Conservation (phyloP, 495 filamentous ascomycete genomes). For the Neurospora sp. region DNA sequence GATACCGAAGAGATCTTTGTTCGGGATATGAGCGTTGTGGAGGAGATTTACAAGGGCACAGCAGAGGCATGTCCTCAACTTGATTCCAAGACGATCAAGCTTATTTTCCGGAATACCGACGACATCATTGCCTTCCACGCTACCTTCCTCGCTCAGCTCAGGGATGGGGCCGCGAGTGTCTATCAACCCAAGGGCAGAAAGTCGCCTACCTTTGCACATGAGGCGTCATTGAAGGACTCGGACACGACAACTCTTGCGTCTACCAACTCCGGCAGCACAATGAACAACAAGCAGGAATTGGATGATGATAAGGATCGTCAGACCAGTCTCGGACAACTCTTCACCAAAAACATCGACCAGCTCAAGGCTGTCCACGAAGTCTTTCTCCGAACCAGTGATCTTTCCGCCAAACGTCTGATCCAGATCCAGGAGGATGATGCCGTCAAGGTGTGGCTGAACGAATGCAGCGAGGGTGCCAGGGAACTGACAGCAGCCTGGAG, state of each 20-base stretch:
- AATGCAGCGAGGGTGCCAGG: constrained; percentile 77
- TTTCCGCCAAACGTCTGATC: constrained; percentile 67
- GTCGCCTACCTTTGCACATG: constrained; percentile 23
- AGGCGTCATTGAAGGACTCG: constrained; percentile 16
- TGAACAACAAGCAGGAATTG: constrained; percentile 21
- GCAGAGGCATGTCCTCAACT: constrained; percentile 71
- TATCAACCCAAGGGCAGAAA: constrained; percentile 48
- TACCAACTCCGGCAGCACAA: constrained; percentile 12
- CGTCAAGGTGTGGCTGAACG: constrained; percentile 81
- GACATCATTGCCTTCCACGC: constrained; percentile 77
- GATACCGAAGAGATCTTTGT: constrained; percentile 84
- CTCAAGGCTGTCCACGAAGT: constrained; percentile 82
- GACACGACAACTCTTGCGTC: constrained; percentile 23
- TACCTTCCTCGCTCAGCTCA: constrained; percentile 65
- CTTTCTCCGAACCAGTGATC: constrained; percentile 78
- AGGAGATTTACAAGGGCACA: constrained; percentile 96
- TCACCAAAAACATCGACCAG: constrained; percentile 56
- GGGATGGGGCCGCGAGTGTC: constrained; percentile 60
- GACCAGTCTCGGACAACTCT: constrained; percentile 71
- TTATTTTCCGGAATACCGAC: constrained; percentile 82
- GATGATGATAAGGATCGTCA: constrained; percentile 53
- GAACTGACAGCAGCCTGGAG: constrained; percentile 92
- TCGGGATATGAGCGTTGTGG: constrained; percentile 88
- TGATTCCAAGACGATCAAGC: constrained; percentile 72
- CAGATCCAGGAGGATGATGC: constrained; percentile 61